A percentile compares a stretch with the other conserved stretches of the same genome.
Conservation (phyloP, 1,139 yeast genomes). For the Suhomyces choctaworum region DNA sequence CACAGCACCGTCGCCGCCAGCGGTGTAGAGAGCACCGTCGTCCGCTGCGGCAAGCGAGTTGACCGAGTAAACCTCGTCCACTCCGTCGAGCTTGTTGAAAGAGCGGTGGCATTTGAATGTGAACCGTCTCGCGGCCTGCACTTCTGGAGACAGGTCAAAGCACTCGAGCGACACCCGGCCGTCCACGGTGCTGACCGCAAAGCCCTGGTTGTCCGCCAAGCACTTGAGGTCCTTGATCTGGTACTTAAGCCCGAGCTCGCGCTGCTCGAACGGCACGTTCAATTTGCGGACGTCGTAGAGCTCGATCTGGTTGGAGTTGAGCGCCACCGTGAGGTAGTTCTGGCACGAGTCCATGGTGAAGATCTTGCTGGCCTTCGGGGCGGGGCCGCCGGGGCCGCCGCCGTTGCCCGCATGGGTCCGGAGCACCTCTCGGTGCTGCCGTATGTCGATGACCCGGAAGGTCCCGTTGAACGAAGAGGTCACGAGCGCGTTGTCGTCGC, state of each 20-base stretch:
- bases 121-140: conserved; percentile 51
- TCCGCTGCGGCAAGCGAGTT: conserved; percentile 63
- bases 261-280: conserved; percentile 45
- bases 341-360: conserved; percentile 61
- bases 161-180: conserved; percentile 85
- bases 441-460: conserved; percentile 38
- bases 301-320: conserved; percentile 54
- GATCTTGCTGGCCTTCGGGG: conserved; percentile 45
- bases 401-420: conserved; percentile 6
- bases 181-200: conserved; percentile 78
- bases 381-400: background rate
- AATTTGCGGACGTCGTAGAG: conserved; percentile 57
- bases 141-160: conserved; percentile 51
- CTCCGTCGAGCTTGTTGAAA: conserved; percentile 40
- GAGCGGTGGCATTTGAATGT: conserved; percentile 84
- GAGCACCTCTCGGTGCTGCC: conserved; percentile 21
- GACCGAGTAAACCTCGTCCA: conserved; percentile 74
- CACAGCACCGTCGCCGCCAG: conserved; percentile 76
- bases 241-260: conserved; percentile 73
- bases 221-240: conserved; percentile 65
- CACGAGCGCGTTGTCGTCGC: conserved; percentile 33
- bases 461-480: conserved; percentile 60
- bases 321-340: conserved; percentile 53
- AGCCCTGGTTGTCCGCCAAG: conserved; percentile 63
- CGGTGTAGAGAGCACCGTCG: conserved; percentile 55